Evolutionary conservation across 495 filamentous ascomycete genomes (phyloP).

Genomic region (Clavariopsis aquatica): DNA sequence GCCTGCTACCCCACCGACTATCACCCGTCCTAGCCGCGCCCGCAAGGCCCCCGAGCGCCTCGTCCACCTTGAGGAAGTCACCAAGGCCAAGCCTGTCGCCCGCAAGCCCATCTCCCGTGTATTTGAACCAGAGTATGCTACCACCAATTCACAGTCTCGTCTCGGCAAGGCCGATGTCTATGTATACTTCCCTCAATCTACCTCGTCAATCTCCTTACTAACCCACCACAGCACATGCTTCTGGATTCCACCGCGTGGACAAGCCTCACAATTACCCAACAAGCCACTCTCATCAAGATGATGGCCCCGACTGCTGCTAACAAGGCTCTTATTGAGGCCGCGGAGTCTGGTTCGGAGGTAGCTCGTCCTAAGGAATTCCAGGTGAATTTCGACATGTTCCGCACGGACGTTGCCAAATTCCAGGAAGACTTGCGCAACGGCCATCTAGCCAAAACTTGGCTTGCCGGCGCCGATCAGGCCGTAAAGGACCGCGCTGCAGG

Average conservation of each 20-base stretch:
- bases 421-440: constrained; percentile 64
- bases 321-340: neutral
- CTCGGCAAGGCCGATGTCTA: constrained; percentile 59
- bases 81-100: constrained; percentile 20
- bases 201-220: neutral
- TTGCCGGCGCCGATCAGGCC: constrained; percentile 62
- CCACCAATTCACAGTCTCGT: constrained; percentile 56
- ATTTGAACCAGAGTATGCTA: constrained; percentile 32
- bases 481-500: constrained; percentile 63
- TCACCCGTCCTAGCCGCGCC: constrained; percentile 9
- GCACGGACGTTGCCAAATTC: constrained; percentile 59
- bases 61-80: constrained; percentile 19
- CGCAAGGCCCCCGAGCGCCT: constrained; percentile 23
- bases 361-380: constrained; percentile 52
- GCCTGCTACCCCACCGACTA: neutral
- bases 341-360: constrained; percentile 38
- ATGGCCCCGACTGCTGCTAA: constrained; percentile 8
- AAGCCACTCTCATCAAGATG: constrained; percentile 1
- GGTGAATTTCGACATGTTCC: constrained; percentile 51
- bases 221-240: constrained; percentile 1
- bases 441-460: constrained; percentile 66
- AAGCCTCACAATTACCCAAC: neutral
- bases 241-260: constrained; percentile 43
- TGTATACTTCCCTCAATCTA: constrained; percentile 46
- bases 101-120: constrained; percentile 38